Base-by-base conservation (phyloP, 495 filamentous ascomycete genomes). In the Aspergillus homomorphus region DNA sequence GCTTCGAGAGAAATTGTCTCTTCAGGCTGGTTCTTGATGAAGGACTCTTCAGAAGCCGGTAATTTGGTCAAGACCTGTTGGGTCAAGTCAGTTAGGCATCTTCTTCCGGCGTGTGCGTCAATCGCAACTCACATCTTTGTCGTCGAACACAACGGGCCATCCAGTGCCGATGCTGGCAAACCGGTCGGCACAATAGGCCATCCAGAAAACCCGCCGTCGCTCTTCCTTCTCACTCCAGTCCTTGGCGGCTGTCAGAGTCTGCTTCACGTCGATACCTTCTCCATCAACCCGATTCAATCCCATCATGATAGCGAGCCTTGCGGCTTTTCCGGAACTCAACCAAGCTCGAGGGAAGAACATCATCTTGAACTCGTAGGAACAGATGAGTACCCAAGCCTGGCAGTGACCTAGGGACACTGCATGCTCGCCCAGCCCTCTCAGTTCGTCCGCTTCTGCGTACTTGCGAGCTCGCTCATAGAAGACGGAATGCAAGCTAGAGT, bases 321-420 rank as follows among this genome's bases (percentile, higher is more conserved):
- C 82, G 2, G 86, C 88, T 52, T 89, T 82, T 16, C 93, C 95
- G 10, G 88, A 85, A 56, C 89, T 96, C 73, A 97, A 82, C 94
- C 94, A 99, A 3, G 95, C 95, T 43, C 95, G 79, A 2, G 94
- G 94, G 62, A 99, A 99, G 70, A 90, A 96, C 89, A 99, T 97
- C 82, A 89, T 88, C 73, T 92, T 95, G 69, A 97, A 98, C 68
- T 99, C 94, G 65, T 96, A 97, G 0, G 81, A 83, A 3, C 84
- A 81, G 51, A 96, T 82, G 4, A 99, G 75, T 10, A 86, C 73
- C 82, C 95, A 94, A 2, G 89, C 82, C 71, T 98, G 95, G 38
- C 84, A 85, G 64, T 94, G 86, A 22, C 85, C 87, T 20, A 96
- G 76, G 12, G 86, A 89, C 55, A 98, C 87, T 61, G 91, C 87